A percentile compares a stretch with the other conserved stretches of the same genome.
Evolutionary conservation across 2,329 filamentous ascomycete genomes (phyloP).

Genomic region (Arthrobotrys pseudoclavata): DNA sequence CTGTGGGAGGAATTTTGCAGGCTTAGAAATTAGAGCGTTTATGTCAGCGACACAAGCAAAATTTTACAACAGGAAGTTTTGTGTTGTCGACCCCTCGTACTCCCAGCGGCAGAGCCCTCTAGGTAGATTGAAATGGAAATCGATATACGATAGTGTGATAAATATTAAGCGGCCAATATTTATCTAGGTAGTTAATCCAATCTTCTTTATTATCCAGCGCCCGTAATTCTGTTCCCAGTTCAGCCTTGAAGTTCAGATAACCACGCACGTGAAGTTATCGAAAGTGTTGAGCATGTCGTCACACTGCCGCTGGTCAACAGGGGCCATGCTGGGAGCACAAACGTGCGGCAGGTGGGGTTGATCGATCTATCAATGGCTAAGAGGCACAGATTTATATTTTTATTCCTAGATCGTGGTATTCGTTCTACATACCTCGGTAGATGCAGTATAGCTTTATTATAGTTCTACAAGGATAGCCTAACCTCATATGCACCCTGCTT

Average conservation of each 20-base stretch:
- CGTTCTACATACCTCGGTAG: not conserved
- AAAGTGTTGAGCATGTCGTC: no score
- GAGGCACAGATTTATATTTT: not conserved
- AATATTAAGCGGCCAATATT: no score
- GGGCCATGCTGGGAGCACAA: not conserved
- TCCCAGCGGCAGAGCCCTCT: no score
- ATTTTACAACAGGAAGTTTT: conserved; percentile 49
- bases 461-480: not conserved
- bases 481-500: conserved; percentile 22
- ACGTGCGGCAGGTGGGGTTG: conserved; percentile 4
- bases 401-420: not conserved
- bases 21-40: conserved; percentile 54
- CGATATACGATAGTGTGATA: no score
- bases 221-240: no score
- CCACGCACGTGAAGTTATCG: no score
- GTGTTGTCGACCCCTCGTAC: conserved; percentile 22
- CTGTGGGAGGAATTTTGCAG: not conserved
- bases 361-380: not conserved
- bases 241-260: not conserved
- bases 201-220: no score
- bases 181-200: no score
- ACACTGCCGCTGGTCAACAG: not conserved
- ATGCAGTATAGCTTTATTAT: not conserved
- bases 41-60: conserved; percentile 11
- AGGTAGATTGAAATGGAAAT: no score